phyloP scores from a whole-genome alignment of 192 early-diverging fungal genomes.

The Entomortierella lignicola region DNA sequence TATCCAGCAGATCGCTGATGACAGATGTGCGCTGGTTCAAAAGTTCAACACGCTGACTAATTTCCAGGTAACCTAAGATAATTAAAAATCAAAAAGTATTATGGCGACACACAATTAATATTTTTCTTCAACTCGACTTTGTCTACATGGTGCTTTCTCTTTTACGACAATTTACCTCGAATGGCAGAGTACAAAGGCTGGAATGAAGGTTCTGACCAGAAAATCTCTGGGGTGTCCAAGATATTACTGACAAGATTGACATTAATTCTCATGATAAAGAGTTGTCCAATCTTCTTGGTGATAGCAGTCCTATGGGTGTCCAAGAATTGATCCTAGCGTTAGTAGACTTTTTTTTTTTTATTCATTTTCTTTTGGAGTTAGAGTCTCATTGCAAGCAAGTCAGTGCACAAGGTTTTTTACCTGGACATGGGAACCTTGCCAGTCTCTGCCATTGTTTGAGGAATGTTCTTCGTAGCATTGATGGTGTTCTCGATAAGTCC shows the following conservation, averaged over 20 bases:
- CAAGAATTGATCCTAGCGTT: neutral
- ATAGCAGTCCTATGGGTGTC: conserved; percentile 78
- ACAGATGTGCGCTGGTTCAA: conserved; percentile 94
- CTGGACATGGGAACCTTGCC: conserved; percentile 92
- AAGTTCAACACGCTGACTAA: conserved; percentile 87
- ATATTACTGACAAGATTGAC: conserved; percentile 91
- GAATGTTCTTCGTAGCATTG: conserved; percentile 87
- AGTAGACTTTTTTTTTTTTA: neutral
- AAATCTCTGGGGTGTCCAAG: conserved; percentile 93
- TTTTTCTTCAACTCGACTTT: too few species aligned
- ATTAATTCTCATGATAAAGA: conserved; percentile 92
- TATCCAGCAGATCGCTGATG: conserved; percentile 92
- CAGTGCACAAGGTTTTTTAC: conserved; percentile 19
- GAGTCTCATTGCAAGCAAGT: too few species aligned
- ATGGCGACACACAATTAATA: too few species aligned
- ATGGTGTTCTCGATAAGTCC: conserved; percentile 93
- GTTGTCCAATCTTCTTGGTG: conserved; percentile 94
- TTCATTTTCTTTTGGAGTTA: too few species aligned
- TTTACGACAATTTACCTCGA: conserved; percentile 66
- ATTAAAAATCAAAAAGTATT: neutral
- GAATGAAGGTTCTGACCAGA: conserved; percentile 88
- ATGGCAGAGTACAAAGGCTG: conserved; percentile 85
- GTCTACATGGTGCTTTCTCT: too few species aligned
- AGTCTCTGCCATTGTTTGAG: conserved; percentile 91
- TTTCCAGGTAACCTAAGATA: conserved; percentile 76